A percentile compares a stretch with the other conserved stretches of the same genome.
phyloP scores from a whole-genome alignment of 805 yeast genomes.

The Gaillardinia entomophila region DNA sequence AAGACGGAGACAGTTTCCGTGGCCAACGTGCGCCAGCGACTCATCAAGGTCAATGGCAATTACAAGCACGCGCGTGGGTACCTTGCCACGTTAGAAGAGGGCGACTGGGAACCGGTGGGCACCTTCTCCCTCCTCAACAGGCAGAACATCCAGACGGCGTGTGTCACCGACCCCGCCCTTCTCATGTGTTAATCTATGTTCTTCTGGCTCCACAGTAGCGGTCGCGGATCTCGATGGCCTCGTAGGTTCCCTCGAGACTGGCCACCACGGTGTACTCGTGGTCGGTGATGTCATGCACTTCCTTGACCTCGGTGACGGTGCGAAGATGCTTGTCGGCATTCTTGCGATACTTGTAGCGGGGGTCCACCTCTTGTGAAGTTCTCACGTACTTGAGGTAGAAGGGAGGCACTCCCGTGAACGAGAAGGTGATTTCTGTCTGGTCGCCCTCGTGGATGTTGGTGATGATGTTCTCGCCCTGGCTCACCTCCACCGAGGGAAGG shows the following conservation, averaged over 20 bases:
- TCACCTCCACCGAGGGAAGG: conserved; percentile 71
- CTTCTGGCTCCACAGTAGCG: conserved; percentile 52
- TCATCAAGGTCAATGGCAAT: conserved; percentile 2
- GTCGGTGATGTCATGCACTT: conserved; percentile 66
- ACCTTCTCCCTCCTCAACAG: conserved; percentile 2
- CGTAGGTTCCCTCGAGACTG: conserved; percentile 87
- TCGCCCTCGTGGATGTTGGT: conserved; percentile 94
- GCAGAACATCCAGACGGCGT: conserved; percentile 7
- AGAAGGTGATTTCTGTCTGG: conserved; percentile 78
- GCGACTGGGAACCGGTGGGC: conserved; percentile 8
- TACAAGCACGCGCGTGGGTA: conserved; percentile 1
- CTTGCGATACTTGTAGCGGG: conserved; percentile 8
- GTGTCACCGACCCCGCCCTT: conserved; percentile 7
- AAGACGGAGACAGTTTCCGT: conserved; percentile 3
- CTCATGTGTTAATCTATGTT: conserved; percentile 1
- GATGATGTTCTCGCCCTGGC: conserved; percentile 67
- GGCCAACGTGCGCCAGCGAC: conserved; percentile 5
- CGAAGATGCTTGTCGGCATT: conserved; percentile 12
- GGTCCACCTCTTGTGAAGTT: conserved; percentile 39
- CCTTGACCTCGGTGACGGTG: conserved; percentile 43
- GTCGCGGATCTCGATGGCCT: conserved; percentile 86
- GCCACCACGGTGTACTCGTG: conserved; percentile 68
- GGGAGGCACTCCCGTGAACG: conserved; percentile 86
- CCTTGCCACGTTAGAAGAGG: conserved; percentile 2
- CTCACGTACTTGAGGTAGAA: conserved; percentile 81